Evolutionary conservation across 2,329 filamentous ascomycete species (phyloP).

Genomic region (Sclerotinia spermophila): DNA sequence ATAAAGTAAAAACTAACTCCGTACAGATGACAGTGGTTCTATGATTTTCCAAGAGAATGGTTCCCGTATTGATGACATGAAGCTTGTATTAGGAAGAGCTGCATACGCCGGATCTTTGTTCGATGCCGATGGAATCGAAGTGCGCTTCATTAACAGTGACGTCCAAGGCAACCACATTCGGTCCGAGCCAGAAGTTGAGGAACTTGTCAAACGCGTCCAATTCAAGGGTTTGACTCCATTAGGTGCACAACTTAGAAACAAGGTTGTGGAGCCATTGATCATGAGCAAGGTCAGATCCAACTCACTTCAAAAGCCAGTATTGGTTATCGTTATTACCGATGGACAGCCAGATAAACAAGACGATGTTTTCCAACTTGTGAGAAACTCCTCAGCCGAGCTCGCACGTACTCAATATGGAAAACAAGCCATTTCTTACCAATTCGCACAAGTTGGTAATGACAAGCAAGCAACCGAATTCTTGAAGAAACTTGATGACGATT

Average conservation of each 20-base stretch:
- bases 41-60: slow-evolving; percentile 67
- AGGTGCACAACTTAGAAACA: slow-evolving; percentile 58
- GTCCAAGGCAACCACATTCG: slow-evolving; percentile 52
- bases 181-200: slow-evolving; percentile 54
- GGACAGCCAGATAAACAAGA: slow-evolving; percentile 18
- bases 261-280: slow-evolving; percentile 60
- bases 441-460: slow-evolving; percentile 15
- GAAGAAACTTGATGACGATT: slow-evolving; percentile 14
- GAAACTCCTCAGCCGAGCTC: slow-evolving; percentile 7
- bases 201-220: slow-evolving; percentile 53
- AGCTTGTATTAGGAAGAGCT: slow-evolving; percentile 60
- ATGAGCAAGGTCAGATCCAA: slow-evolving; percentile 36
- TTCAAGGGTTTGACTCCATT: slow-evolving; percentile 66
- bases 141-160: slow-evolving; percentile 67
- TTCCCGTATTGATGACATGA: slow-evolving; percentile 62
- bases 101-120: slow-evolving; percentile 65
- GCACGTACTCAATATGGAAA: slow-evolving; percentile 9
- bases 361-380: slow-evolving; percentile 14
- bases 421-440: slow-evolving; percentile 18
- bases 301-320: slow-evolving; percentile 13
- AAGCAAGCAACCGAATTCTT: slow-evolving; percentile 10
- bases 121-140: slow-evolving; percentile 62
- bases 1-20: slow-evolving; percentile 12
- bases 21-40: slow-evolving; percentile 61
- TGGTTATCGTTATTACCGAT: slow-evolving; percentile 16